Conservation (phyloP, 1,284 basidiomycete genomes). For the Acaromyces ingoldii region DNA sequence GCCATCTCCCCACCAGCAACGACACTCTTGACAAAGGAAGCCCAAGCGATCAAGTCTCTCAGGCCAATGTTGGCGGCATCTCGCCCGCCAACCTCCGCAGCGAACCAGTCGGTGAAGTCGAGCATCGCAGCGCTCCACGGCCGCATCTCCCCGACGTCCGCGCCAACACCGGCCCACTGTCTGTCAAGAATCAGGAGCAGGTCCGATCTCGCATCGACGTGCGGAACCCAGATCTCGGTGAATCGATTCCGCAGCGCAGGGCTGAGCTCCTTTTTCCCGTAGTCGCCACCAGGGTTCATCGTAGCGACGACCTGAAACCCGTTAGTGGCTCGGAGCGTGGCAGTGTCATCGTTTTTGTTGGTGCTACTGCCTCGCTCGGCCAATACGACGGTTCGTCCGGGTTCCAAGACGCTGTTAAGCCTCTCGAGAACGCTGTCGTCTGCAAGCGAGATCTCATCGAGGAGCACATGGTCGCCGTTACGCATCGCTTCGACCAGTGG, state of each 20-base stretch:
- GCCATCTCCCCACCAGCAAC: slow-evolving; percentile 43
- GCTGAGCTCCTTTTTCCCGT: slow-evolving; percentile 97
- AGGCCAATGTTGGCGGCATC: slow-evolving; percentile 57
- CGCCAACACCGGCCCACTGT: slow-evolving; percentile 59
- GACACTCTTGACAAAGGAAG: slow-evolving; percentile 73
- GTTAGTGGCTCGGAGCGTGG: slow-evolving; percentile 26
- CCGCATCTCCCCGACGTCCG: slow-evolving; percentile 57
- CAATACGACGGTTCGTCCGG: slow-evolving; percentile 79
- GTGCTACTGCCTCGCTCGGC: slow-evolving; percentile 70
- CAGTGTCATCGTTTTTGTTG: slow-evolving; percentile 9
- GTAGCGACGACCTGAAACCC: slow-evolving; percentile 88
- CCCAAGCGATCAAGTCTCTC: slow-evolving; percentile 91
- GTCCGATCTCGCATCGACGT: slow-evolving; percentile 71
- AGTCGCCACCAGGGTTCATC: slow-evolving; percentile 99
- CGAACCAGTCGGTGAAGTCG: slow-evolving; percentile 78
- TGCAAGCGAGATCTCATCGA: slow-evolving; percentile 96
- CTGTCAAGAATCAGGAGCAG: slow-evolving; percentile 71
- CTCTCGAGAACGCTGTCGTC: slow-evolving; percentile 98
- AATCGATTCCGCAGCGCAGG: slow-evolving; percentile 96
- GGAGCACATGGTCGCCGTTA: slow-evolving; percentile 74
- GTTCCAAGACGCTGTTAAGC: slow-evolving; percentile 92
- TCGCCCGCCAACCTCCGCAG: slow-evolving; percentile 62
- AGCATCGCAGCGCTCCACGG: slow-evolving; percentile 66
- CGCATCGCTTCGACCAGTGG: slow-evolving; percentile 90
- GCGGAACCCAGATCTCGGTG: slow-evolving; percentile 98